Base-by-base conservation (phyloP, 1,139 yeast genomes). In the Scheffersomyces titani region DNA sequence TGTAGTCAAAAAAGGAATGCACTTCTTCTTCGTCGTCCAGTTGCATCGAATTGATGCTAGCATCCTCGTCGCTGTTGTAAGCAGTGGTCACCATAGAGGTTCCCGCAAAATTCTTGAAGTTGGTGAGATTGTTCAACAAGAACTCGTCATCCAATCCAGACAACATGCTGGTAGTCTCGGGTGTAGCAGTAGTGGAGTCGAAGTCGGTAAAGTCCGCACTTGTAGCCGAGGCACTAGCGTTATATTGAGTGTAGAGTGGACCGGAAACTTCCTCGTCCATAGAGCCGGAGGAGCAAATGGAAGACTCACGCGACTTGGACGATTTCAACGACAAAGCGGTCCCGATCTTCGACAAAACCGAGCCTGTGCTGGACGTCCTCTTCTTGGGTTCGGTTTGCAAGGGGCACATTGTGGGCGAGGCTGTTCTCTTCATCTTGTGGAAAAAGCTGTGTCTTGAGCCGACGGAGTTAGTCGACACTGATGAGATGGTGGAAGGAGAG, bases 21-120 rank as follows among this genome's bases (percentile, higher is more conserved):
- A 63, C 54, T 51, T 65, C 64, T 21, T 65, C 65, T 49, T 66
- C 69, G 24, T 46, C 49, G 13, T 46, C 49, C 22, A 19, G 49
- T 11, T 67, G 62, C 47, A 67, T 63, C n/a, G 71, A 66, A 24
- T 68, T 64, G 7, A 60, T 55, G 22, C 60, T 57, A 46, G 63
- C 69, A 7, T 63, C 65, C 20, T 61, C 57, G 44, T 59, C 61
- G 18, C 56, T 52, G 18, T 50, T 57, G 44, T 58, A 54, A 9
- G 56, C 55, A 9, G 60, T 51, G 13, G 50, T n/a, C n/a, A 57
- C 53, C 51, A 67, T 55, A 4, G 75, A 64, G 19, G 78, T 73
- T 3, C 77, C 78, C 13, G 77, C 70, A 58, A 73, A 73, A 57
- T 74, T 74, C 57, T 66, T 71, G 57, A 68, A 73, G 51, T 69